Percentiles rank a stretch among this genome's conserved stretches.
Evolutionary conservation across 2,329 filamentous ascomycete species (phyloP).

Genomic region (Cryoendolithus antarcticus): DNA sequence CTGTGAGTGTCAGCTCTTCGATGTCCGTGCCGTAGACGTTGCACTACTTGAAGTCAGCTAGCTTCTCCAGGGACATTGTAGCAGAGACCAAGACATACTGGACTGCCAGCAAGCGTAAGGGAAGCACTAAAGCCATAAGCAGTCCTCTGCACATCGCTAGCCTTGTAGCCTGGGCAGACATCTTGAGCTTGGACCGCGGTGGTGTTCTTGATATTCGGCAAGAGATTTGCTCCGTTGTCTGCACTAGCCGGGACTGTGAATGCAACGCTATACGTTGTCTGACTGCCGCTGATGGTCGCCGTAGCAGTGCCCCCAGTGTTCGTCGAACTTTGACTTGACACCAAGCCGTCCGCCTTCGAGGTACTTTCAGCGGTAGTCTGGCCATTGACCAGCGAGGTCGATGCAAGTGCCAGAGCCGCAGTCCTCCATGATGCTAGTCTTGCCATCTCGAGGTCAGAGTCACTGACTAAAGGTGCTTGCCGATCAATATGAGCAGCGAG

Average conservation of each 20-base stretch:
- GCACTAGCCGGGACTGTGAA: constrained; percentile 23
- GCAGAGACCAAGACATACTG: constrained; percentile 16
- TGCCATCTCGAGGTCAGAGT: constrained; percentile 1
- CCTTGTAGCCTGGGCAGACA: constrained; percentile 46
- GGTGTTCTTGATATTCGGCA: constrained; percentile 53
- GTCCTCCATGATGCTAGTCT: constrained; percentile 3
- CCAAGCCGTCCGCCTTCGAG: neutral
- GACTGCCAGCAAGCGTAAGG: constrained; percentile 38
- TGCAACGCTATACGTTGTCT: constrained; percentile 4
- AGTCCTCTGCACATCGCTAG: constrained; percentile 36
- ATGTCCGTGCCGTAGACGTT: constrained; percentile 71
- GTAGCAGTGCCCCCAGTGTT: constrained; percentile 1
- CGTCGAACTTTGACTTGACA: constrained; percentile 1
- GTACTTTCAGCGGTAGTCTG: neutral
- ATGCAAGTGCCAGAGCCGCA: constrained; percentile 3
- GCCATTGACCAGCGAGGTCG: constrained; percentile 1
- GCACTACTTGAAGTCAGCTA: constrained; percentile 29
- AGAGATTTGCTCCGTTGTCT: constrained; percentile 28
- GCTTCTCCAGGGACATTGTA: neutral
- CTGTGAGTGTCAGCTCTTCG: constrained; percentile 50
- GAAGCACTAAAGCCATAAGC: constrained; percentile 39
- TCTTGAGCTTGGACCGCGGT: constrained; percentile 50
- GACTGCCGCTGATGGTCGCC: constrained; percentile 2
- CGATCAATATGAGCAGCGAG: no score
- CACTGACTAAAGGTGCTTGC: no score